Evolutionary conservation across 208 protist genomes (phyloP).

Genomic region (Acanthamoeba culbertsoni): DNA sequence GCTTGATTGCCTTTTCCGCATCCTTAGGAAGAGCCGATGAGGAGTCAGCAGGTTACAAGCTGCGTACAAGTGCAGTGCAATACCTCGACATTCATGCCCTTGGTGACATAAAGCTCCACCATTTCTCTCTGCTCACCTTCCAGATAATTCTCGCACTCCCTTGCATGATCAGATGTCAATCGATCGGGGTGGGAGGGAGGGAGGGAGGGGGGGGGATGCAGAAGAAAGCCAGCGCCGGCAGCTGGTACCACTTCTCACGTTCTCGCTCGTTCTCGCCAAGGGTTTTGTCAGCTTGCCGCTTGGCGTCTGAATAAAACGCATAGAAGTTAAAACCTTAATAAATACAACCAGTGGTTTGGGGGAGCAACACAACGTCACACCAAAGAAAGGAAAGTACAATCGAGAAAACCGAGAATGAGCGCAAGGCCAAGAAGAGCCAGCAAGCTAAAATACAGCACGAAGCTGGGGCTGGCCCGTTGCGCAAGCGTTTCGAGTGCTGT

Average conservation of each 20-base stretch:
- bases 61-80: background rate
- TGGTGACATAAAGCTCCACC: background rate
- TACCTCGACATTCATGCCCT: background rate
- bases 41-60: background rate
- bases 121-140: background rate
- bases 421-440: background rate
- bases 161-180: background rate
- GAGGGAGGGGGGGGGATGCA: too few species aligned
- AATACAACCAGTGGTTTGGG: background rate
- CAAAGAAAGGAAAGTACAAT: background rate
- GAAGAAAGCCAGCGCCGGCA: too few species aligned
- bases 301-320: background rate
- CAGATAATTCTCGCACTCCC: slow-evolving; percentile 7
- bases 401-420: background rate
- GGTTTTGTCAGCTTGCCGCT: background rate
- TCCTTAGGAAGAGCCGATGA: background rate
- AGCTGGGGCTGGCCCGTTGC: background rate
- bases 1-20: background rate
- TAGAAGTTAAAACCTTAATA: too few species aligned
- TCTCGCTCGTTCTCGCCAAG: background rate
- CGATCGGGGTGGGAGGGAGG: too few species aligned
- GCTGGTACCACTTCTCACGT: background rate
- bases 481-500: background rate
- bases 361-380: background rate
- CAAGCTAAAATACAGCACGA: background rate